Percentiles rank a stretch among this genome's conserved stretches.
phyloP scores from a whole-genome alignment of 148 eudicot genomes.

The Vaccinium macrocarpon region DNA sequence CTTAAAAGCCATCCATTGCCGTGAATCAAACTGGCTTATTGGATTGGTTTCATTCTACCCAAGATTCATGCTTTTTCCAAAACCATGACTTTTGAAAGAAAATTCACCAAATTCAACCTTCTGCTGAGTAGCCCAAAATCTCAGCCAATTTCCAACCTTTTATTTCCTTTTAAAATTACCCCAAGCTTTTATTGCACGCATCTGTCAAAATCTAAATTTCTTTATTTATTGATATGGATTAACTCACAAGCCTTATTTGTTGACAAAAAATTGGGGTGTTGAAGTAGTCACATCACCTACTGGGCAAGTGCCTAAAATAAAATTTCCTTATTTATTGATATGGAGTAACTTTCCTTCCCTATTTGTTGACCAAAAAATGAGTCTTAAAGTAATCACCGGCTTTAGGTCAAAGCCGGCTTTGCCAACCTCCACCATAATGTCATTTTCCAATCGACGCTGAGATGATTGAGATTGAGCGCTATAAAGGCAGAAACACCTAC shows the following conservation, averaged over 20 bases:
- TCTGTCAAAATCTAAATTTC: too few relatives aligned
- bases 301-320: too few relatives aligned
- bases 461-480: constrained; percentile 29
- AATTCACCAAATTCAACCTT: neutral
- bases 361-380: too few relatives aligned
- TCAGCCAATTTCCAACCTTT: neutral
- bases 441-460: constrained; percentile 18
- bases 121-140: neutral
- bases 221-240: too few relatives aligned
- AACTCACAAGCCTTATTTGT: too few relatives aligned
- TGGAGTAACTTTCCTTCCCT: too few relatives aligned
- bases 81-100: neutral
- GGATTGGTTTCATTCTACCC: neutral
- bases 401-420: neutral
- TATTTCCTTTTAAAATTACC: too few relatives aligned
- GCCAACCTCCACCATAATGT: constrained; percentile 26
- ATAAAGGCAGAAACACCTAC: neutral
- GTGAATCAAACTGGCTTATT: neutral
- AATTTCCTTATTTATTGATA: too few relatives aligned
- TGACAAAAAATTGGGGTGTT: too few relatives aligned
- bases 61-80: neutral
- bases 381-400: too few relatives aligned
- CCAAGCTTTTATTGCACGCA: too few relatives aligned
- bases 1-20: neutral
- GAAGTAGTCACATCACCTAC: too few relatives aligned